Conservation (phyloP, 164 flowering plant species). For the Santalum album region DNA sequence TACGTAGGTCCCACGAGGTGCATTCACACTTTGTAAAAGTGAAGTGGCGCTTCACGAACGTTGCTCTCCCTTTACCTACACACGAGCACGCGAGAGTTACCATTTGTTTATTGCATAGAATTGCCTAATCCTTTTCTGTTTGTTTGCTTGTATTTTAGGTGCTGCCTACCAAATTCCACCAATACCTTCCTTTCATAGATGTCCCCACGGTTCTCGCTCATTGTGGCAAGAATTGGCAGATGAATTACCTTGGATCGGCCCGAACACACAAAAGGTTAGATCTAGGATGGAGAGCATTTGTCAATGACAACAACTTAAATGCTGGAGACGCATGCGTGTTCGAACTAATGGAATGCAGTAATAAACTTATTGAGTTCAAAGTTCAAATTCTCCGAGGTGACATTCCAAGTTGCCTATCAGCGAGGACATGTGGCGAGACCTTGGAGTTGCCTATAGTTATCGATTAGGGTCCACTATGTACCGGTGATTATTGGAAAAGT, state of each 20-base stretch:
- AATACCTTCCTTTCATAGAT: slow-evolving; percentile 14
- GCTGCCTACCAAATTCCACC: slow-evolving; percentile 12
- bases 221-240: slow-evolving; percentile 26
- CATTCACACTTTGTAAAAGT: too few species aligned
- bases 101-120: neutral
- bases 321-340: slow-evolving; percentile 43
- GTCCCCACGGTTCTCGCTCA: slow-evolving; percentile 21
- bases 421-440: slow-evolving; percentile 13
- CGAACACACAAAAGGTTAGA: slow-evolving; percentile 9
- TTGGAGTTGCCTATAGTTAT: slow-evolving; percentile 15
- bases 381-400: slow-evolving; percentile 37
- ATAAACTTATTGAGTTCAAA: slow-evolving; percentile 17
- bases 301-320: slow-evolving; percentile 23
- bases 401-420: slow-evolving; percentile 20
- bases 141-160: slow-evolving; percentile 4
- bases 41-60: too few species aligned
- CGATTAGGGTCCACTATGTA: neutral
- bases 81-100: too few species aligned
- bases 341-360: slow-evolving; percentile 26
- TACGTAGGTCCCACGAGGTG: too few species aligned
- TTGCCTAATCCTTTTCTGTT: neutral
- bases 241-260: slow-evolving; percentile 14
- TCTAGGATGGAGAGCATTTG: slow-evolving; percentile 28
- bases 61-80: too few species aligned
- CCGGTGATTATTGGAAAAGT: too few species aligned